These are phyloP conservation scores for Anisogramma anomala DNA, from an alignment of 2,329 filamentous ascomycete species.

Conservation along the genomic window DNA sequence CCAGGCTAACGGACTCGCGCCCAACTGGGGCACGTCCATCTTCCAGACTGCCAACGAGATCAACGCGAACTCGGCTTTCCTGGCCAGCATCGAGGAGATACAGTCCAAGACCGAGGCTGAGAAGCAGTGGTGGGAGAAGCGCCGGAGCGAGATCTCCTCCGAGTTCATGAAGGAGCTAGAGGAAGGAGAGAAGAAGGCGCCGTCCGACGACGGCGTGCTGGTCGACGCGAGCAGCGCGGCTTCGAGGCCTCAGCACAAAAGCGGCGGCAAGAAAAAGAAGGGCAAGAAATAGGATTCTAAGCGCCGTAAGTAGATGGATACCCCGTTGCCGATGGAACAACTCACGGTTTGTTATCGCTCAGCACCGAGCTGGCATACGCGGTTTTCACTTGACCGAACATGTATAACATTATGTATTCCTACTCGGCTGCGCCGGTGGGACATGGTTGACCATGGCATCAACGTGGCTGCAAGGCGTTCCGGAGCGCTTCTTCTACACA, in stretches of 20 bases:
- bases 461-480: constrained; percentile 14
- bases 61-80: constrained; percentile 68
- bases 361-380: no score
- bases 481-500: constrained; percentile 2
- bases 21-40: constrained; percentile 86
- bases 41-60: constrained; percentile 98
- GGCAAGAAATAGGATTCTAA: constrained; percentile 41
- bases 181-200: constrained; percentile 38
- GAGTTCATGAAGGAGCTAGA: constrained; percentile 79
- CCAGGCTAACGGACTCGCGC: constrained; percentile 83
- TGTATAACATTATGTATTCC: constrained; percentile 8
- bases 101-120: constrained; percentile 60
- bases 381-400: background rate
- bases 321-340: background rate
- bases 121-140: constrained; percentile 88
- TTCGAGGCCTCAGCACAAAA: constrained; percentile 21
- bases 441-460: no score
- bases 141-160: constrained; percentile 57
- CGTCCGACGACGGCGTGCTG: constrained; percentile 65
- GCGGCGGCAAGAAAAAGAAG: constrained; percentile 49
- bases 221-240: constrained; percentile 47
- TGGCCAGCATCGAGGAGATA: constrained; percentile 63
- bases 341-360: background rate
- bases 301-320: background rate
- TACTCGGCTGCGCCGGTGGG: constrained; percentile 1